phyloP scores from a whole-genome alignment of 2,329 filamentous ascomycete species.

The Phyllosticta citriasiana region DNA sequence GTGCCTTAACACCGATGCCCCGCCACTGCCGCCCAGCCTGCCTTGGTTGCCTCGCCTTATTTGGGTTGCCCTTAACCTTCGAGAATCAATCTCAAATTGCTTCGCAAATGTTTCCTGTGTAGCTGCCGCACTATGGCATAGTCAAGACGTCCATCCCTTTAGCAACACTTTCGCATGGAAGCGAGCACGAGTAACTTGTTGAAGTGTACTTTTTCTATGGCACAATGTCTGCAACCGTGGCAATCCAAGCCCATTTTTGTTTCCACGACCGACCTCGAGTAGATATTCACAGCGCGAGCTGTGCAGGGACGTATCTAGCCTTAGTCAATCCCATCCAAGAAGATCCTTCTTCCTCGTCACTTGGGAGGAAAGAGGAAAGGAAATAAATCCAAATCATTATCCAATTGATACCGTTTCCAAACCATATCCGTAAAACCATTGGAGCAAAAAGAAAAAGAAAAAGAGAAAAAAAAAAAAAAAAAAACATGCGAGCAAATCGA shows the following conservation, averaged over 20 bases:
- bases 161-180: neutral
- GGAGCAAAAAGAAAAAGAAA: neutral
- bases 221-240: neutral
- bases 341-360: neutral
- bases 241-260: neutral
- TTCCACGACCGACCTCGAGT: neutral
- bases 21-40: neutral
- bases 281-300: neutral
- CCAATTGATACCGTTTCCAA: neutral
- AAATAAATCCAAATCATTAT: neutral
- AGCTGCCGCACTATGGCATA: neutral
- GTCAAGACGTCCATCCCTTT: neutral
- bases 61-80: too few species aligned
- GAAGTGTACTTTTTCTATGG: neutral
- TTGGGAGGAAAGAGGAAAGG: neutral
- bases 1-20: neutral
- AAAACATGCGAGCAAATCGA: neutral
- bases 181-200: neutral
- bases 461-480: neutral
- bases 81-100: neutral
- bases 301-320: neutral
- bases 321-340: neutral
- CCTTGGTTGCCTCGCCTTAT: too few species aligned
- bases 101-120: neutral
- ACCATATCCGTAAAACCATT: neutral